phyloP scores from a whole-genome alignment of 352 stramenopile genomes.

The Pythium aristosporum region DNA sequence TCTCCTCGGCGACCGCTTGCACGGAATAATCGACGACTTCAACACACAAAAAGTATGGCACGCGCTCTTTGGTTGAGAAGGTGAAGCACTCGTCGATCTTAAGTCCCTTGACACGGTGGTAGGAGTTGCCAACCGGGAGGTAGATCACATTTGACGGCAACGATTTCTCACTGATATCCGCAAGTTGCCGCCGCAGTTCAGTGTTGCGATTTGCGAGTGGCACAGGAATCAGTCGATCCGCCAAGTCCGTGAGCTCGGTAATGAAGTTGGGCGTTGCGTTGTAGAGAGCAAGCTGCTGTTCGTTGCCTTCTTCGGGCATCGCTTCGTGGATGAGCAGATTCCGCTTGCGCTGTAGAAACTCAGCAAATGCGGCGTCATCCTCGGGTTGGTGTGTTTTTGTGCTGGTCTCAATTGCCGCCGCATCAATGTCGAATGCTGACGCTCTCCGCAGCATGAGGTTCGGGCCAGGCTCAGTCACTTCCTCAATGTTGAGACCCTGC shows the following conservation, averaged over 20 bases:
- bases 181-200: conserved; percentile 47
- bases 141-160: conserved; percentile 80
- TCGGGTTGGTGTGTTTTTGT: conserved; percentile 26
- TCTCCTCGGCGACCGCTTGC: conserved; percentile 2
- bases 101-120: conserved; percentile 73
- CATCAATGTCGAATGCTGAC: conserved; percentile 60
- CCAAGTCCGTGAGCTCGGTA: conserved; percentile 60
- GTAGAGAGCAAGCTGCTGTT: conserved; percentile 61
- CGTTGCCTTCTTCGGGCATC: conserved; percentile 55
- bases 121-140: conserved; percentile 72
- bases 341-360: conserved; percentile 49
- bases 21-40: conserved; percentile 78
- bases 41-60: conserved; percentile 80
- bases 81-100: conserved; percentile 76
- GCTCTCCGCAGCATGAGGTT: conserved; percentile 57
- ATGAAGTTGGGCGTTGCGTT: conserved; percentile 75
- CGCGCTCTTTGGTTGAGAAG: conserved; percentile 83
- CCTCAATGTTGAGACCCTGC: conserved; percentile 64
- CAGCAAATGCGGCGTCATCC: conserved; percentile 54
- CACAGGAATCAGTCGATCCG: conserved; percentile 57
- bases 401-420: conserved; percentile 32
- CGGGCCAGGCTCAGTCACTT: conserved; percentile 50
- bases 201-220: conserved; percentile 45
- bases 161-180: conserved; percentile 46
- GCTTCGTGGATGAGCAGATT: conserved; percentile 58